Evolutionary conservation across 306 rosid species (phyloP), one percentile per base, ranked within the genome.

Genomic region (Mimosa bimucronata): DNA sequence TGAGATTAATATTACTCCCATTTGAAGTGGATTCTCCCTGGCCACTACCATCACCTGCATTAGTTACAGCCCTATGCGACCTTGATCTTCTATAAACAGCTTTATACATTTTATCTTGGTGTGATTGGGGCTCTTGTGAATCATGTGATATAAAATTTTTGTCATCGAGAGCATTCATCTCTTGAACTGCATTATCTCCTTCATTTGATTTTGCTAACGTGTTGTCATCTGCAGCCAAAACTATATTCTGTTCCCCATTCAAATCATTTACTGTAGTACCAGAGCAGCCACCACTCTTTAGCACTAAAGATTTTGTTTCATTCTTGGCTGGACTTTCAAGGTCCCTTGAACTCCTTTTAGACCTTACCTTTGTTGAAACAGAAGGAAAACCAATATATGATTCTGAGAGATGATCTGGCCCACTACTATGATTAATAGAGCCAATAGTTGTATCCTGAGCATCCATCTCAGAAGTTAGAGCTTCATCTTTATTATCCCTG

Each of bases 11-110:
- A 79, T 88, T 88, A 83, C 88, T 82, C 55, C 81, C 84, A 85
- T 82, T 83, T 78, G 97, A 91, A 61, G 86, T 83, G 66, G 91
- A 80, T 72, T 88, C 97, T 50, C 88, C 94, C 66, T 70, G 64
- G 69, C 82, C 89, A 78, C 87, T 79, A 73, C 84, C 84, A 71
- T 83, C 87, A 79, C 85, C 90, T 68, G 82, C 11, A 83, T 83
- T 88, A 82, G 77, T 50, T 81, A 71, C 85, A 60, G 88, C 86
- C 81, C 75, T 93, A 68, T 89, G 89, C 40, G 94, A 83, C 68
- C 87, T 93, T 52, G 93, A 79, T 83, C 99, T 90, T 80, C 83
- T 87, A 82, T 96, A 96, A 79, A 91, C 97, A 67, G 92, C 94
- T 83, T 80, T 88, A 74, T 75, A 93, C 97, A 88, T 89, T 89